Conservation (phyloP, 1,284 basidiomycete genomes). For the Microbotryum scabiosae region DNA sequence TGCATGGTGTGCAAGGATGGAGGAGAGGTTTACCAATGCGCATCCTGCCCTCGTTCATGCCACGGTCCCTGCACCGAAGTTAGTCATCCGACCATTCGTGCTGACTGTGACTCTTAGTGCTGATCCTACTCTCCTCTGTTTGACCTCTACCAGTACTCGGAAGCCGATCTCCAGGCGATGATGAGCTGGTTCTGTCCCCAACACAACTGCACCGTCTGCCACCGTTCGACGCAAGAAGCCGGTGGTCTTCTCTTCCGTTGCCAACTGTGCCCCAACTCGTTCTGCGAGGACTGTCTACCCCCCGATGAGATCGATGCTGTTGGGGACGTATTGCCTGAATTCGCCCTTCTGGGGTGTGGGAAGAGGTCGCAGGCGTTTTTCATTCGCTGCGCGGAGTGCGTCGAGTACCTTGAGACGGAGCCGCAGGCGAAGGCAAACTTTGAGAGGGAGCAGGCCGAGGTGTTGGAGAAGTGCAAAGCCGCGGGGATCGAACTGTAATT, state of each 20-base stretch:
- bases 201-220: conserved; percentile 47
- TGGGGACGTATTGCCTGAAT: conserved; percentile 52
- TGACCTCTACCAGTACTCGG: background rate
- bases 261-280: conserved; percentile 39
- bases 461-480: conserved; percentile 3
- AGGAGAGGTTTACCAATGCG: conserved; percentile 49
- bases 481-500: background rate
- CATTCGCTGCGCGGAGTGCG: conserved; percentile 5
- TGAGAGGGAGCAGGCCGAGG: conserved; percentile 6
- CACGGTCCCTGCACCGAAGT: conserved; percentile 13
- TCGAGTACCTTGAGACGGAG: conserved; percentile 1
- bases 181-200: conserved; percentile 44
- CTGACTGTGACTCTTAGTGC: too few relatives aligned
- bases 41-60: conserved; percentile 15
- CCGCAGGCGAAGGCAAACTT: background rate
- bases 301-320: conserved; percentile 47
- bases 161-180: conserved; percentile 1
- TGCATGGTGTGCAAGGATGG: conserved; percentile 55
- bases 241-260: conserved; percentile 37
- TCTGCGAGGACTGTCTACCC: conserved; percentile 55
- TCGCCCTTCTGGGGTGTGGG: conserved; percentile 31
- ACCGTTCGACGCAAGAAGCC: conserved; percentile 43
- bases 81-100: too few relatives aligned
- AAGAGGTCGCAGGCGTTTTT: conserved; percentile 11
- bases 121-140: conserved; percentile 35